Conservation (phyloP, 2,329 filamentous ascomycete species). For the Leptographium galeiforme region DNA sequence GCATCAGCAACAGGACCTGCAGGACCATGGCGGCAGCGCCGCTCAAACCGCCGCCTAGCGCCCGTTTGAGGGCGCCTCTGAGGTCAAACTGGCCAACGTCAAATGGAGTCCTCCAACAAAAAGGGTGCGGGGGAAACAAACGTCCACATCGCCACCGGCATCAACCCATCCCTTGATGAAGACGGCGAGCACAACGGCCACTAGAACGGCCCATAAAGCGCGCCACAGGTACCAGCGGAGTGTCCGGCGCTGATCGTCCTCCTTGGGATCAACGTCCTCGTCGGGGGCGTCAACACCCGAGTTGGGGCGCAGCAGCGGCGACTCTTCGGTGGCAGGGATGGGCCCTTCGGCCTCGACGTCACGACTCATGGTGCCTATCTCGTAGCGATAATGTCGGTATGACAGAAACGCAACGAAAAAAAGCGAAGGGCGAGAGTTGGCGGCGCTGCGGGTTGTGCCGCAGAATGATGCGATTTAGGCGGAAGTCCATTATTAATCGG, state of each 20-base stretch:
- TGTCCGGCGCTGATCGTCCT: background rate
- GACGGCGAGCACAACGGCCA: conserved; percentile 20
- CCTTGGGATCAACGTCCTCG: background rate
- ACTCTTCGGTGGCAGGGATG: conserved; percentile 5
- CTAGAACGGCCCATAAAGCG: conserved; percentile 17
- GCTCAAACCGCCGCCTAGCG: conserved; percentile 31
- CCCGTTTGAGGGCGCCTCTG: conserved; percentile 26
- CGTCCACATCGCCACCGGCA: conserved; percentile 24
- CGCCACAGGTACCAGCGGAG: conserved; percentile 18
- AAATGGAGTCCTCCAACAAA: background rate
- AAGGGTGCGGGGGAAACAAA: conserved; percentile 10
- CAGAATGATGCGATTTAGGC: background rate
- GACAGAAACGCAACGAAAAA: too few species aligned
- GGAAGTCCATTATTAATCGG: too few species aligned
- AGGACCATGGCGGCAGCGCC: conserved; percentile 35
- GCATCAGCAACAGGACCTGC: conserved; percentile 34
- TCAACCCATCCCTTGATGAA: conserved; percentile 34
- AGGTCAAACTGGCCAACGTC: conserved; percentile 26
- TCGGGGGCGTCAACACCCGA: background rate
- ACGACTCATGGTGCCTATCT: conserved; percentile 20
- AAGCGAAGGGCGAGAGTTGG: too few species aligned
- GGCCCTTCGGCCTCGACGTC: conserved; percentile 9
- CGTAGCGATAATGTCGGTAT: too few species aligned
- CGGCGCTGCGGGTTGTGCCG: too few species aligned
- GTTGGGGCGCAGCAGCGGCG: conserved; percentile 4